phyloP scores from a whole-genome alignment of 768 basidiomycete species.

The Trametes meyenii region DNA sequence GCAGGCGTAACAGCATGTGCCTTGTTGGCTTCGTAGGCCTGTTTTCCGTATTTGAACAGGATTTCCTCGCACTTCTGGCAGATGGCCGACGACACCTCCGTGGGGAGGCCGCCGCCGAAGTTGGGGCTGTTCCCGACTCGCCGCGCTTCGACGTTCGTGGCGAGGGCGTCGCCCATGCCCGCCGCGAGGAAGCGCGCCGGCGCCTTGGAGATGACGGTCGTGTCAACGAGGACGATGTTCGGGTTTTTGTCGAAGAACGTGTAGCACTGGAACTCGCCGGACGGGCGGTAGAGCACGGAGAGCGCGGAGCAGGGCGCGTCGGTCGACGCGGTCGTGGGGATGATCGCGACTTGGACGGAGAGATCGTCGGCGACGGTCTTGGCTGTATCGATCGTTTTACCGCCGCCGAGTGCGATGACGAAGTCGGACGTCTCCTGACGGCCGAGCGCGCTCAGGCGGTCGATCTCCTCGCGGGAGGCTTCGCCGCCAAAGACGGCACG shows the following conservation, averaged over 20 bases:
- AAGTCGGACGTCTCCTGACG: slow-evolving; percentile 29
- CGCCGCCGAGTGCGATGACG: slow-evolving; percentile 37
- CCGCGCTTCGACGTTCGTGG: slow-evolving; percentile 37
- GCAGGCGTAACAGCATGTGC: slow-evolving; percentile 34
- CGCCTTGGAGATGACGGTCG: slow-evolving; percentile 34
- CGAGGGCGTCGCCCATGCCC: slow-evolving; percentile 38
- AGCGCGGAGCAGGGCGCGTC: slow-evolving; percentile 39
- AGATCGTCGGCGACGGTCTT: slow-evolving; percentile 35
- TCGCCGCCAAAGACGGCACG: slow-evolving; percentile 34
- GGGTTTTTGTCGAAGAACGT: slow-evolving; percentile 36
- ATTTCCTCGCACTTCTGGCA: slow-evolving; percentile 38
- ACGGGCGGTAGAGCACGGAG: slow-evolving; percentile 36
- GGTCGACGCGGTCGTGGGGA: slow-evolving; percentile 37
- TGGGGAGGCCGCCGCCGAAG: slow-evolving; percentile 35
- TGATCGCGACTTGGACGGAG: slow-evolving; percentile 29
- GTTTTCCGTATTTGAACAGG: slow-evolving; percentile 35
- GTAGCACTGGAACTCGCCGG: slow-evolving; percentile 36
- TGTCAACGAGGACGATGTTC: slow-evolving; percentile 35
- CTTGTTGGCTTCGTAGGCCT: slow-evolving; percentile 36
- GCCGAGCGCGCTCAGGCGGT: slow-evolving; percentile 27
- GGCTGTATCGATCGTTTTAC: slow-evolving; percentile 37
- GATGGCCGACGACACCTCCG: slow-evolving; percentile 34
- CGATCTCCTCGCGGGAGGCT: slow-evolving; percentile 34
- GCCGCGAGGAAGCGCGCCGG: slow-evolving; percentile 35
- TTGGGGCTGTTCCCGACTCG: slow-evolving; percentile 30